Base-by-base conservation (phyloP, 2,329 filamentous ascomycete species). In the Stachybotrys elegans region DNA sequence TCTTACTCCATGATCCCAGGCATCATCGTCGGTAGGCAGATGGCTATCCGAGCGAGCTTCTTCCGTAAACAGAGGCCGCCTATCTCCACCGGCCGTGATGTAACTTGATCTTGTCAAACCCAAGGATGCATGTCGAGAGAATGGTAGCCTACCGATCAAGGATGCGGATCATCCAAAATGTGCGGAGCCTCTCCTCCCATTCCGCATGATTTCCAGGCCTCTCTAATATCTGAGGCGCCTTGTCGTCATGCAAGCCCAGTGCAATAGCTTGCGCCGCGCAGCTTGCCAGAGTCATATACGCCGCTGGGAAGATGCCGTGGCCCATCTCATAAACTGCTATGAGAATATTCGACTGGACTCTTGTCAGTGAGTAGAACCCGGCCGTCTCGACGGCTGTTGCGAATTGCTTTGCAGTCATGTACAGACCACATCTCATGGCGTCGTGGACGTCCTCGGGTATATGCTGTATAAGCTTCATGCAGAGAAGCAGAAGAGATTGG, bases 291-390 rank as follows among this genome's bases (percentile, higher is more conserved):
- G 52, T 57, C 21, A 63, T 41, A 37, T 59, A 66, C 1, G 56
- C 62, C 2, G 59, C 54, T 1, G 63, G 62, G 20, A 60, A 62
- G 27, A 66, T 57, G 9, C 53, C 61, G 32, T 66, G 61, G 3
- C 58, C 56, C n/a, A 64, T 49, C 50, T 66, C 62, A 44, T 63
- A 66, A 1, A 57, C 17, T 2, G 59, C 49, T 7, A 63, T 47
- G 7, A 67, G 47, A 11, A 65, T 44, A 17, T 54, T 32, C 3
- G 55, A 51, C 32, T 62, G 54, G 6, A 63, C 49, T 5, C 55
- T 45, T n/a, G 51, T 42, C 12, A 61, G 44, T 22, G 55, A 58
- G 3, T 51, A 52, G 7, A 54, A 44, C 16, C 44, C 48, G 3
- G 50, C 43, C n/a, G 48, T 53, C 23, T 61, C 57, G 11, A 57